These are phyloP conservation scores for Saitoella complicata DNA, from an alignment of 805 yeast genomes.

Conservation along the genomic window DNA sequence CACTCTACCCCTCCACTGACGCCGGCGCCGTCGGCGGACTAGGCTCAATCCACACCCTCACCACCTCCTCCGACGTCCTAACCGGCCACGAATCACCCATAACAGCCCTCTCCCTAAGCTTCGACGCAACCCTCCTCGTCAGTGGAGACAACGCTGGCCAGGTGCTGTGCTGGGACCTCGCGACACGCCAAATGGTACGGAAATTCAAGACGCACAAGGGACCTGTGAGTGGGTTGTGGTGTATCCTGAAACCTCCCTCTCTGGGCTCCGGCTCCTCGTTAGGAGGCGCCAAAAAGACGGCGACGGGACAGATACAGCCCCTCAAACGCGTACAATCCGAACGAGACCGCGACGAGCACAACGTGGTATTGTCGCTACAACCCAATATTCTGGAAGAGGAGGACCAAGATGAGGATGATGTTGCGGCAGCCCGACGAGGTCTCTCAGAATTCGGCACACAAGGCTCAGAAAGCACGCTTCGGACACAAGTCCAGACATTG, in stretches of 20 bases:
- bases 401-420: too few species aligned
- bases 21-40: too few species aligned
- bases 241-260: neutral
- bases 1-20: too few species aligned
- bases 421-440: too few species aligned
- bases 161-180: constrained; percentile 46
- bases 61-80: too few species aligned
- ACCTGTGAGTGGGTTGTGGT: neutral
- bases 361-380: neutral
- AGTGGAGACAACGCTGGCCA: constrained; percentile 61
- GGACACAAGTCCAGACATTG: too few species aligned
- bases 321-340: neutral
- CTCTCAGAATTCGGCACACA: too few species aligned
- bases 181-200: constrained; percentile 19
- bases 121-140: constrained; percentile 57
- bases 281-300: neutral
- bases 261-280: neutral
- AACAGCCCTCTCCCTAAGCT: constrained; percentile 39
- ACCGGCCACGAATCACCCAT: constrained; percentile 18
- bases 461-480: too few species aligned
- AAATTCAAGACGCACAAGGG: constrained; percentile 11
- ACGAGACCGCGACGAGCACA: neutral
- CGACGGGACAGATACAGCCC: neutral
- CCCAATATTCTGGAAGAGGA: neutral
- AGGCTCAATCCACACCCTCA: too few species aligned